These are phyloP conservation scores for Phoma sp. DNA, from an alignment of 2,329 filamentous ascomycete species.

Conservation along the genomic window DNA sequence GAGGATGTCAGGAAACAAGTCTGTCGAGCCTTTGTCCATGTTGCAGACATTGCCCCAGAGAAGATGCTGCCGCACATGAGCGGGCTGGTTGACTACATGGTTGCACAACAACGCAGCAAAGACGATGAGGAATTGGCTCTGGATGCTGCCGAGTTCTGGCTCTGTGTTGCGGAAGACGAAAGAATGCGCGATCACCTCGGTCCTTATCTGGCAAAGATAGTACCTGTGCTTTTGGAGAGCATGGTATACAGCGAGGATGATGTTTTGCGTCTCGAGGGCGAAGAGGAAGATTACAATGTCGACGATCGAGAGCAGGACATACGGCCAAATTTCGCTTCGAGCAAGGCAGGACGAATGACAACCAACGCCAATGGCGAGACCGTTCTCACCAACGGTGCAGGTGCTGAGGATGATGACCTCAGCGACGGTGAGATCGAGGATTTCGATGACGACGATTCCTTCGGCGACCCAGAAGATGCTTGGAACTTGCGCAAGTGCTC, in stretches of 20 bases:
- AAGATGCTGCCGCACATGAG: constrained; percentile 88
- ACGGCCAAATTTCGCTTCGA: constrained; percentile 87
- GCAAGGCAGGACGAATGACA: constrained; percentile 66
- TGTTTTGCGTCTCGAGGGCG: constrained; percentile 81
- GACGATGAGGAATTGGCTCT: constrained; percentile 89
- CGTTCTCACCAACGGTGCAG: constrained; percentile 51
- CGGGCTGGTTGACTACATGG: constrained; percentile 90
- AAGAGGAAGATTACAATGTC: constrained; percentile 82
- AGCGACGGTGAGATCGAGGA: constrained; percentile 90
- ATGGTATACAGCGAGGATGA: constrained; percentile 98
- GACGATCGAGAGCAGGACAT: constrained; percentile 92
- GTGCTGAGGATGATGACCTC: constrained; percentile 67
- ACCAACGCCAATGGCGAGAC: constrained; percentile 57
- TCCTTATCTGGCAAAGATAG: constrained; percentile 82
- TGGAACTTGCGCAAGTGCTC: constrained; percentile 99
- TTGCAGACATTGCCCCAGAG: constrained; percentile 89
- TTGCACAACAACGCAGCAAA: constrained; percentile 81
- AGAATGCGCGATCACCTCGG: constrained; percentile 77
- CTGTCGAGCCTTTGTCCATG: constrained; percentile 88
- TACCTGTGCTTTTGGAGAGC: constrained; percentile 88
- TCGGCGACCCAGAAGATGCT: constrained; percentile 80
- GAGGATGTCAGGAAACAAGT: constrained; percentile 90
- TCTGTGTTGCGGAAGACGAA: constrained; percentile 88
- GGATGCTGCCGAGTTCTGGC: constrained; percentile 97
- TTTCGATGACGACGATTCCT: constrained; percentile 73